Conservation (phyloP, 1,139 yeast species). For the Suhomyces terraborum region DNA sequence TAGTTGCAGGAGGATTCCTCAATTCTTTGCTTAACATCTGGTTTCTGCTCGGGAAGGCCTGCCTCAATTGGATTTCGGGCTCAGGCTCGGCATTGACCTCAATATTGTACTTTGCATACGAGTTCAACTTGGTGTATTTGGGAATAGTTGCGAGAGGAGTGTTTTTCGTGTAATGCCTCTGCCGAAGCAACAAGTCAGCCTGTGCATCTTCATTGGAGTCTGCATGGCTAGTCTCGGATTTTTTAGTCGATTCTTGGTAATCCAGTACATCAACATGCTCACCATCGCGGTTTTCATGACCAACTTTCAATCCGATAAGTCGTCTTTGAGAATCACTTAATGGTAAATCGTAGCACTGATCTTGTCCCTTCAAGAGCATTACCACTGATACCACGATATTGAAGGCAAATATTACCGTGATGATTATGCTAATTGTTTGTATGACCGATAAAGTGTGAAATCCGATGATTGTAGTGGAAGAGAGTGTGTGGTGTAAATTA, state of each 20-base stretch:
- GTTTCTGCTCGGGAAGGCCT: slow-evolving; percentile 1
- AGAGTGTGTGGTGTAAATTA: slow-evolving; percentile 10
- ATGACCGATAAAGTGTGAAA: slow-evolving; percentile 1
- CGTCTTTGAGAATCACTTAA: slow-evolving; percentile 39
- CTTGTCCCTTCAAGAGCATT: slow-evolving; percentile 33
- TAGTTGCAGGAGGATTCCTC: background rate
- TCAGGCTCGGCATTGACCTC: background rate
- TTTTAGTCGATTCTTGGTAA: slow-evolving; percentile 12
- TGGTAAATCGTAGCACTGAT: slow-evolving; percentile 47
- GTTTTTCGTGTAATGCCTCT: slow-evolving; percentile 15
- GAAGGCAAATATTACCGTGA: slow-evolving; percentile 15
- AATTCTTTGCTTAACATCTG: background rate
- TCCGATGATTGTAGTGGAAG: background rate
- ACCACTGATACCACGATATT: slow-evolving; percentile 23
- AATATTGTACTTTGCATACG: slow-evolving; percentile 9
- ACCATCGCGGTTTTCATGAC: slow-evolving; percentile 2
- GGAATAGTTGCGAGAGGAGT: slow-evolving; percentile 5
- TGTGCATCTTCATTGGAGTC: background rate
- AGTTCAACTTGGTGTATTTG: slow-evolving; percentile 13
- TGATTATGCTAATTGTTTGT: slow-evolving; percentile 5
- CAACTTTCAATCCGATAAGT: slow-evolving; percentile 34
- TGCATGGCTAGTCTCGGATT: background rate
- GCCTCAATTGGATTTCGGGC: slow-evolving; percentile 7
- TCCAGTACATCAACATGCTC: slow-evolving; percentile 6
- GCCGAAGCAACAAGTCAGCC: slow-evolving; percentile 15